Evolutionary conservation across 2,329 filamentous ascomycete species (phyloP), one percentile per base, ranked within the genome.

Genomic region (Aspergillus novofumigatus): DNA sequence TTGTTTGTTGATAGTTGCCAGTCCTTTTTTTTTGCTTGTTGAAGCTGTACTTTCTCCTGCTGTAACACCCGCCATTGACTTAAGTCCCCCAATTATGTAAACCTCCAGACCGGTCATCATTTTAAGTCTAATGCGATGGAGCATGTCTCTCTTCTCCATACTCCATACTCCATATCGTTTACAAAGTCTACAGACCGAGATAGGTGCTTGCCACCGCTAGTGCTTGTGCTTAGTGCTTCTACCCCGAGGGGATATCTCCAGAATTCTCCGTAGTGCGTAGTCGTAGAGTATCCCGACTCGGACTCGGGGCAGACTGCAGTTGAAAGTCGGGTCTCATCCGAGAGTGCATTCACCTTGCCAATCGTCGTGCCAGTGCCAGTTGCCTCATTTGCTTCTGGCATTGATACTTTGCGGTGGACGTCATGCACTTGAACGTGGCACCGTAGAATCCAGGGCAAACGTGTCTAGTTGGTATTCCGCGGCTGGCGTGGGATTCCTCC

Each of bases 131-230:
- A 45, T 23, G 42, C 20, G 20, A 45, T 23, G 42, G 42, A 45
- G 42, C 51, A 60, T 44, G 53, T 60, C 32, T 41, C 50, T 51
- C n/a, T n/a, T 35, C n/a, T 21, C 42, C 21, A 23, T 45, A 20
- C 42, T 44, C 41, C 41, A 44, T 44, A 44, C 41, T 44, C 41
- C 41, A 44, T 44, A 21, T 3, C 3, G 41, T 21, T 2, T 44
- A 44, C 41, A 10, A 20, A 10, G 17, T 21, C 38, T n/a, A 6
- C 8, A 11, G 42, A 20, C 42, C 9, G 41, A 42, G 17, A 9
- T 32, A 32, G 10, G 10, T 11, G 41, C 20, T 23, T 45, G 42
- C 3, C n/a, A 45, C 42, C 10, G 42, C 20, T 11, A 35, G 7
- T 44, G 21, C 17, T 20, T 10, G 20, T n/a, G 38, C 20, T 21